These are phyloP conservation scores for Eucalyptus marginata DNA, from an alignment of 345 rosid species.

Conservation along the genomic window DNA sequence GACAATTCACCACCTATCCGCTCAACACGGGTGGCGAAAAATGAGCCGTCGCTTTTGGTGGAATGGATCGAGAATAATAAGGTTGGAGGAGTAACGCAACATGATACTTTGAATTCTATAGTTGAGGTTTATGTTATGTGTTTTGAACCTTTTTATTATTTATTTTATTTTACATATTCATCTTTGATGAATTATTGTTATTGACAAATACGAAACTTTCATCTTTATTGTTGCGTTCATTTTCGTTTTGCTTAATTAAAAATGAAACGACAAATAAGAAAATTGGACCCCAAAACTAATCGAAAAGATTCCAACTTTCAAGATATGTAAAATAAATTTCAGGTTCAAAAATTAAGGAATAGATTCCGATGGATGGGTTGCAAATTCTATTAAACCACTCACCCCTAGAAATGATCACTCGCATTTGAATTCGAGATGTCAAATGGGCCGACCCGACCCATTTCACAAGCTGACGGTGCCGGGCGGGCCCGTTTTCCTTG, in stretches of 20 bases:
- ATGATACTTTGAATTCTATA: background rate
- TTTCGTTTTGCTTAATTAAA: too few relatives aligned
- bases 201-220: too few relatives aligned
- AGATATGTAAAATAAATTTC: too few relatives aligned
- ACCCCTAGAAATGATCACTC: too few relatives aligned
- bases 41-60: background rate
- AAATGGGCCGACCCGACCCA: background rate
- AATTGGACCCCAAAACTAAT: background rate
- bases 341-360: too few relatives aligned
- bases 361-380: too few relatives aligned
- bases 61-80: background rate
- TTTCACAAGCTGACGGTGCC: background rate
- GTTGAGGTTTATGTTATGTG: too few relatives aligned
- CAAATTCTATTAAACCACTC: too few relatives aligned
- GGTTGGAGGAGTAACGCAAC: background rate
- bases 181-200: background rate
- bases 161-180: too few relatives aligned
- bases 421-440: background rate
- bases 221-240: too few relatives aligned
- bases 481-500: background rate
- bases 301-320: fast-evolving
- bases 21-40: background rate
- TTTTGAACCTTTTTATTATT: background rate
- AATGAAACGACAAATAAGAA: background rate
- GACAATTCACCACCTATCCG: background rate